phyloP scores from a whole-genome alignment of 1,284 basidiomycete genomes.

The Trichosporon sp. region DNA sequence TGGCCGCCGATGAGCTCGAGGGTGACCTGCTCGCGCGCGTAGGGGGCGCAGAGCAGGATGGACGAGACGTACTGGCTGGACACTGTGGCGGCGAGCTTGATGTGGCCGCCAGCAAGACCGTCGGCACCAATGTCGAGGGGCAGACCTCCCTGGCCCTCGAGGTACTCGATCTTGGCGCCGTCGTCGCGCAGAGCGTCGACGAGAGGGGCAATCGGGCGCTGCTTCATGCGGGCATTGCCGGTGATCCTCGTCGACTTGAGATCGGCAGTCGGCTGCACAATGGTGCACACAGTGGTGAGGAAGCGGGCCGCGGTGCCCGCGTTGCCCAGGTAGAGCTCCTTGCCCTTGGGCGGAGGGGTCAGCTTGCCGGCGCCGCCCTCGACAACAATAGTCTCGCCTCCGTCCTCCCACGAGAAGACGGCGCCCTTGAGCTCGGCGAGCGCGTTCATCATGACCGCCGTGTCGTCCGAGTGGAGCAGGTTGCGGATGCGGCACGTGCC shows the following conservation, averaged over 20 bases:
- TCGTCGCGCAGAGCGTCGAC: constrained; percentile 85
- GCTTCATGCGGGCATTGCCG: constrained; percentile 98
- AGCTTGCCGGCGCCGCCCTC: constrained; percentile 78
- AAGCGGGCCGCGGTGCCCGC: constrained; percentile 98
- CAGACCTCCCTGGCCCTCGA: constrained; percentile 76
- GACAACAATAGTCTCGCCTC: constrained; percentile 87
- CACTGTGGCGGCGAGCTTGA: constrained; percentile 86
- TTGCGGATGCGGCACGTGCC: constrained; percentile 88
- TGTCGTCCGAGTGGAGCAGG: constrained; percentile 94
- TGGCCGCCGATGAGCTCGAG: constrained; percentile 87
- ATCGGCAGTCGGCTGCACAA: constrained; percentile 58
- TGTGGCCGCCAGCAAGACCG: constrained; percentile 78
- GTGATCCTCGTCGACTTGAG: constrained; percentile 68
- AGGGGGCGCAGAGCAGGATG: constrained; percentile 92
- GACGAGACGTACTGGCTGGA: constrained; percentile 98
- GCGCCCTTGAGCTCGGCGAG: constrained; percentile 86
- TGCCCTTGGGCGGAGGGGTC: constrained; percentile 68
- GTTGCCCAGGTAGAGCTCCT: constrained; percentile 93
- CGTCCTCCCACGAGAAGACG: constrained; percentile 84
- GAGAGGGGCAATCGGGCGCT: constrained; percentile 88
- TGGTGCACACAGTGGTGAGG: constrained; percentile 90
- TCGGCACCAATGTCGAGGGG: constrained; percentile 79
- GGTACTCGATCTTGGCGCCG: constrained; percentile 71
- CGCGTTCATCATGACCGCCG: constrained; percentile 97
- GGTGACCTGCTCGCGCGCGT: constrained; percentile 73